Conservation (phyloP, 345 rosid species). For the Melaleuca alternifolia region DNA sequence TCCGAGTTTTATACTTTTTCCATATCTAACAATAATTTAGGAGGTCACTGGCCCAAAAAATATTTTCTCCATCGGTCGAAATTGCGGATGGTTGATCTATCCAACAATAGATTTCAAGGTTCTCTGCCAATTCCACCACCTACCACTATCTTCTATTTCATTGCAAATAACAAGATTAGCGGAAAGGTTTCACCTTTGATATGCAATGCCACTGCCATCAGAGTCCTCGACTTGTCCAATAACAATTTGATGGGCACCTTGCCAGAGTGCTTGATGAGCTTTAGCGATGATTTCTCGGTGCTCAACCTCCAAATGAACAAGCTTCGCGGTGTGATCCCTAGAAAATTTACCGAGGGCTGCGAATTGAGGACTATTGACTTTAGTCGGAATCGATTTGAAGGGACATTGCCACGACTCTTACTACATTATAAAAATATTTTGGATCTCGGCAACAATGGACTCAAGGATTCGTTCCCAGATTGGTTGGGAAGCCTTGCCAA, state of each 20-base stretch:
- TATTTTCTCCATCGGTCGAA: not conserved
- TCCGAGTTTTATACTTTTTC: too few species aligned
- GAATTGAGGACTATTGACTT: not conserved
- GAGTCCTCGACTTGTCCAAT: not conserved
- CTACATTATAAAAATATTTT: not conserved
- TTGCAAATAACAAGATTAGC: not conserved
- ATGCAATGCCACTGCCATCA: not conserved
- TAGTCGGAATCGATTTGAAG: not conserved
- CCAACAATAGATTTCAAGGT: constrained; percentile 1
- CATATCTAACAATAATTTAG: not conserved
- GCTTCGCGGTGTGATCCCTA: not conserved
- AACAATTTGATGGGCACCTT: not conserved
- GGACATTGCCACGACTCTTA: not conserved
- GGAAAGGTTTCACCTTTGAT: not conserved
- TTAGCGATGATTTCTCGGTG: not conserved
- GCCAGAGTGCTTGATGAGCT: not conserved
- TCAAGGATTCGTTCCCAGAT: not conserved
- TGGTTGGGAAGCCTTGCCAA: not conserved
- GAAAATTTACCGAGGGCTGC: not conserved
- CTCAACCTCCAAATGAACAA: not conserved
- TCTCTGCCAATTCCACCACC: not conserved
- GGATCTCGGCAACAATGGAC: not conserved
- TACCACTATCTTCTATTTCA: fast-evolving
- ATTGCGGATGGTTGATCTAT: not conserved
- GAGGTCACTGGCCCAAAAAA: not conserved